phyloP scores from a whole-genome alignment of 345 rosid species.

The Rhizophora apiculata region DNA sequence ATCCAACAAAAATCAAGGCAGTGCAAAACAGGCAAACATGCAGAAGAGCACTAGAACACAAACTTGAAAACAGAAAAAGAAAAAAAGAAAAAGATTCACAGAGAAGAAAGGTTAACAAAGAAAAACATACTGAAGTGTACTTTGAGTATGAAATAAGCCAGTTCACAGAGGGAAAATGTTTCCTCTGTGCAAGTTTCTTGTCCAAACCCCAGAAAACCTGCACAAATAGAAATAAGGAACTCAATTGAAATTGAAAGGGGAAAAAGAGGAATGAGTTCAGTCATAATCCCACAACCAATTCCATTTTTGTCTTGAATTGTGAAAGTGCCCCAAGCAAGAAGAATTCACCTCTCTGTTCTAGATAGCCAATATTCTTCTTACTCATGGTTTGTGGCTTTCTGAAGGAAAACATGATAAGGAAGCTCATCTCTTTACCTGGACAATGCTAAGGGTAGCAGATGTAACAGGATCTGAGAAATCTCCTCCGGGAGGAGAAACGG shows the following conservation, averaged over 20 bases:
- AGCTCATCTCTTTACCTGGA: conserved; percentile 66
- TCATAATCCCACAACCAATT: too few species aligned
- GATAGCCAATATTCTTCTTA: too few species aligned
- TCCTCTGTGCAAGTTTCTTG: conserved; percentile 99
- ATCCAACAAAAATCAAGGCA: conserved; percentile 3
- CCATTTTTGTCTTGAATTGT: too few species aligned
- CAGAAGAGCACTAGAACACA: background rate
- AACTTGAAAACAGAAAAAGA: background rate
- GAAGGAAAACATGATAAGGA: background rate
- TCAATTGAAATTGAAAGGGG: background rate
- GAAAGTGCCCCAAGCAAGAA: too few species aligned
- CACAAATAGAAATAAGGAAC: conserved; percentile 11
- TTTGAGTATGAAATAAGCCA: conserved; percentile 99
- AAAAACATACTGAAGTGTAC: conserved; percentile 70
- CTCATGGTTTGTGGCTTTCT: background rate
- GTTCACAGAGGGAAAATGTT: conserved; percentile 98
- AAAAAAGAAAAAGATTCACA: background rate
- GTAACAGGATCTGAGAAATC: conserved; percentile 99
- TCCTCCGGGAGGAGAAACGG: conserved; percentile 99
- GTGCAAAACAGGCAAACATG: background rate
- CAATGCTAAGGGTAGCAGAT: conserved; percentile 98
- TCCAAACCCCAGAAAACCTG: conserved; percentile 99
- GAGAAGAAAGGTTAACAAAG: conserved; percentile 2
- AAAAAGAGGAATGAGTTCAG: background rate
- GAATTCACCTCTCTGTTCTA: too few species aligned